Evolutionary conservation across 2,329 filamentous ascomycete species (phyloP).

Genomic region (Cladosporium oxysporum): DNA sequence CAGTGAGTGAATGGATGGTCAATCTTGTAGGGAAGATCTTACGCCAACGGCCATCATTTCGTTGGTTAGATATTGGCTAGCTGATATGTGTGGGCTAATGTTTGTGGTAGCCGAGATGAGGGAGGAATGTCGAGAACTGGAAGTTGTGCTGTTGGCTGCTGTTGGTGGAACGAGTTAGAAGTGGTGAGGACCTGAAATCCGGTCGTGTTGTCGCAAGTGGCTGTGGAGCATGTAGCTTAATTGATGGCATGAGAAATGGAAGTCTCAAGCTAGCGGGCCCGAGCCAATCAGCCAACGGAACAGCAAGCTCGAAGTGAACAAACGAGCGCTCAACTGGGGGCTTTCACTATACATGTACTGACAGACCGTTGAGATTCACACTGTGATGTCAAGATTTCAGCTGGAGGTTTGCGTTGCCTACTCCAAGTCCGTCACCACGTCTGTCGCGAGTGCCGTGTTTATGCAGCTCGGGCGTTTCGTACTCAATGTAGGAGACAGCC

Average conservation of each 20-base stretch:
- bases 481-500: no score
- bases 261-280: neutral
- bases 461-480: no score
- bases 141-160: neutral
- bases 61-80: neutral
- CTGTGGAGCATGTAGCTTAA: neutral
- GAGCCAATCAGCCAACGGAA: neutral
- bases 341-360: neutral
- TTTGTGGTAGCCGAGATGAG: neutral
- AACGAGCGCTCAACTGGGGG: neutral
- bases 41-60: neutral
- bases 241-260: neutral
- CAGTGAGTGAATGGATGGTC: neutral
- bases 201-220: neutral
- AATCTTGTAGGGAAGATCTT: neutral
- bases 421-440: no score
- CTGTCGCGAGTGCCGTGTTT: no score
- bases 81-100: neutral
- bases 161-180: neutral
- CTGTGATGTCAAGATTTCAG: no score
- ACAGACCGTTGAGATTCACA: neutral
- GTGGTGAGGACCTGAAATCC: neutral
- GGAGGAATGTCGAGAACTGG: neutral
- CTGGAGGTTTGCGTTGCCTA: no score
- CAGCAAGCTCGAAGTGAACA: neutral